Evolutionary conservation across 2,329 filamentous ascomycete genomes (phyloP), one percentile per base, ranked within the genome.

Genomic region (Pseudogymnoascus sp.): DNA sequence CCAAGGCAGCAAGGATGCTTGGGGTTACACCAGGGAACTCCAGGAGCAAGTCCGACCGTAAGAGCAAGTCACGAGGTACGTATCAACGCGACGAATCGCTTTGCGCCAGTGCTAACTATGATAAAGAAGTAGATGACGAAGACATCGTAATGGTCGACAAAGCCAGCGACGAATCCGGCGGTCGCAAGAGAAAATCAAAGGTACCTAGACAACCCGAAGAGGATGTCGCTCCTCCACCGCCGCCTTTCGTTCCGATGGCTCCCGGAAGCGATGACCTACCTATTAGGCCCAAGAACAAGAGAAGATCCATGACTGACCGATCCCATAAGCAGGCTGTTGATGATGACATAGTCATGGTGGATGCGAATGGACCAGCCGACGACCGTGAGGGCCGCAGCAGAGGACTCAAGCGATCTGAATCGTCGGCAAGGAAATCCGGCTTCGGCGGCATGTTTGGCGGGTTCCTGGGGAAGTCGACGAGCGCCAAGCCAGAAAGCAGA

Each of bases 1-100:
- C 85, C 51, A 96, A 95, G 74, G 91, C 90, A 29, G 90, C 90
- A 33, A 92, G 87, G 74, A 75, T 93, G 60, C 84, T 94, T 84
- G 92, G 77, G 67, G 75, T 84, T 64, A 78, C 74, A 64, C 75
- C 74, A 62, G 72, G 77, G 29, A 80, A 78, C 44, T 77, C 78
- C 10, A 78, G 78, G 59, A 78, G 76, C 64, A 77, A 77, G 66
- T 79, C 81, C 33, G 72, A 73, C 62, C 69, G 69, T 74, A 77
- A 68, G 77, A 82, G 72, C 62, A 84, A 79, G 66, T 71, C 73
- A 64, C 76, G 73, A 65, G 70, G 73, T 75, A 70, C 64, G 70
- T 42, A 62, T 60, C n/a, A 58, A 65, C 63, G 25, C 27, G n/a
- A 48, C 0, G n/a, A 15, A 10, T n/a, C 27, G 8, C 10, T 58